Percentiles rank a stretch among this genome's conserved stretches.
These are phyloP conservation scores for Kodamaea neixiangensis DNA, from an alignment of 805 yeast genomes.

Conservation along the genomic window DNA sequence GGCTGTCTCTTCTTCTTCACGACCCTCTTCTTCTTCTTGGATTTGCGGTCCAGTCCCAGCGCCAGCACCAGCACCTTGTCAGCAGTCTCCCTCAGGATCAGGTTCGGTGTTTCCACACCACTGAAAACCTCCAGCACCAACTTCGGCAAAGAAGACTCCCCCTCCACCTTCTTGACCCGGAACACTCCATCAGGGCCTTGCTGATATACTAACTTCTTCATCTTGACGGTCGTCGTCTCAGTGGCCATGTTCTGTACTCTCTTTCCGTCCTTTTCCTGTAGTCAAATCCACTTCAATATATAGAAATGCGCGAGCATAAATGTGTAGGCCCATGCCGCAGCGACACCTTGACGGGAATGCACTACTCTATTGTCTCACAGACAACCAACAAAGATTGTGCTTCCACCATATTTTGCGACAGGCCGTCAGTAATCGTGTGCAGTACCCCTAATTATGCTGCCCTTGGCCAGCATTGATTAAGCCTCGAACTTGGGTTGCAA, in stretches of 20 bases:
- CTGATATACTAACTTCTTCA: constrained; percentile 34
- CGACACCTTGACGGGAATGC: neutral
- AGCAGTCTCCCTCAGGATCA: too few relatives aligned
- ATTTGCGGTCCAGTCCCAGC: neutral
- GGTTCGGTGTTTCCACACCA: too few relatives aligned
- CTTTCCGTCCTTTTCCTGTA: neutral
- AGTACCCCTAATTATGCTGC: neutral
- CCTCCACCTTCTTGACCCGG: constrained; percentile 31
- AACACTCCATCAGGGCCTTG: constrained; percentile 44
- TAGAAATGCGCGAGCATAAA: neutral
- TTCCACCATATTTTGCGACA: neutral
- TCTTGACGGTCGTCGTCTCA: constrained; percentile 16
- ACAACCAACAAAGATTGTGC: neutral
- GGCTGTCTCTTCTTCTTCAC: neutral
- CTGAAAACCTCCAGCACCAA: too few relatives aligned
- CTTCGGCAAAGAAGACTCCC: too few relatives aligned
- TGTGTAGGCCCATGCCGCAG: neutral
- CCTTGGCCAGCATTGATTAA: neutral
- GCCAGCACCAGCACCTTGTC: too few relatives aligned
- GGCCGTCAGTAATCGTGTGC: neutral
- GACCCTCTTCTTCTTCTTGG: neutral
- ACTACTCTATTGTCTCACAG: neutral
- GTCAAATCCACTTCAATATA: neutral
- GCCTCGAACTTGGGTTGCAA: neutral
- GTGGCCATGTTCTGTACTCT: constrained; percentile 11